Evolutionary conservation across 768 basidiomycete species (phyloP).

Genomic region (Lactarius indigo): DNA sequence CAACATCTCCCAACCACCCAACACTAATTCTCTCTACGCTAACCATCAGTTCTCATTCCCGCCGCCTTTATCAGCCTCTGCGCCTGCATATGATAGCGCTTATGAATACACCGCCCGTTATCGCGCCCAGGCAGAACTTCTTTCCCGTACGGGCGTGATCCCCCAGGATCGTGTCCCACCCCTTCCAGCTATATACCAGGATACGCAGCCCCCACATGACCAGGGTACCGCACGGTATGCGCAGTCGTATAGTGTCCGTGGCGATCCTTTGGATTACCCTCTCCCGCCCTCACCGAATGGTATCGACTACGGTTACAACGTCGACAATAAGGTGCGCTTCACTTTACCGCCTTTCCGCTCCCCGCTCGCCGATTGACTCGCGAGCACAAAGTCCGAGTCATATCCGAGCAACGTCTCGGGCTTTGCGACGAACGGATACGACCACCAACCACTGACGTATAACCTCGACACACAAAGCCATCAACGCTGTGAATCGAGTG

Average conservation of each 20-base stretch:
- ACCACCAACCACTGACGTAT: slow-evolving; percentile 22
- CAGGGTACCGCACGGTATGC: slow-evolving; percentile 14
- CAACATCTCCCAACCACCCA: neutral
- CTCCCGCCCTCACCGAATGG: slow-evolving; percentile 16
- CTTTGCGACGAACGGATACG: slow-evolving; percentile 17
- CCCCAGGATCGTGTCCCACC: slow-evolving; percentile 21
- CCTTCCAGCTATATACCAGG: slow-evolving; percentile 22
- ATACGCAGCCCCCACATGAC: slow-evolving; percentile 19
- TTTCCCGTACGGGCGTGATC: slow-evolving; percentile 36
- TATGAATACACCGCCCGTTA: slow-evolving; percentile 47
- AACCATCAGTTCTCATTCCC: slow-evolving; percentile 25
- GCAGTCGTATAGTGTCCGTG: slow-evolving; percentile 11
- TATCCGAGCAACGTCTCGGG: neutral
- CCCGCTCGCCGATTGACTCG: slow-evolving; percentile 12
- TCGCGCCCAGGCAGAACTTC: slow-evolving; percentile 43
- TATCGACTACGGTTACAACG: slow-evolving; percentile 20
- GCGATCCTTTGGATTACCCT: slow-evolving; percentile 18
- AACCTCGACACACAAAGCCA: slow-evolving; percentile 26
- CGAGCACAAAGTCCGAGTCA: slow-evolving; percentile 10
- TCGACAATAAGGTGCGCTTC: slow-evolving; percentile 23
- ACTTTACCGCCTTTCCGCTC: neutral
- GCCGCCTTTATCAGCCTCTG: neutral
- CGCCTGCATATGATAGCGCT: slow-evolving; percentile 17
- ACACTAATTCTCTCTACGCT: slow-evolving; percentile 7
- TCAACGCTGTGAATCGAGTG: slow-evolving; percentile 29